Base-by-base conservation (phyloP, 805 yeast genomes). In the Metschnikowia sp. region DNA sequence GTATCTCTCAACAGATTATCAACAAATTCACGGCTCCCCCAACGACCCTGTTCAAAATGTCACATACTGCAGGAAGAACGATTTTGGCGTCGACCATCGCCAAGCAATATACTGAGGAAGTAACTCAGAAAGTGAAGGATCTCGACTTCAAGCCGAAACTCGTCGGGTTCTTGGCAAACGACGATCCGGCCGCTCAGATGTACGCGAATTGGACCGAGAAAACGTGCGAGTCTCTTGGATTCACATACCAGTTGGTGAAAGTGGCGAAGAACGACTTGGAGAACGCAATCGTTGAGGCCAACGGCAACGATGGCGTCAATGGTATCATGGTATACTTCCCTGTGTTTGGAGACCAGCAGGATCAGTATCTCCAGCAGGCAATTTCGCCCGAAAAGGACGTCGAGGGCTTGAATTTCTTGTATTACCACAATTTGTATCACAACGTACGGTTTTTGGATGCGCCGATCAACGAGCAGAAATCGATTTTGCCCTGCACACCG, bases 301-400 rank as follows among this genome's bases (percentile, higher is more conserved):
- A 94, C 64, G 72, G 74, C 29, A 92, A 91, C 60, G 80, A 77
- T 46, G 56, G 64, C 0, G 88, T 92, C 35, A 84, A 90, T 62
- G 99, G 98, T 22, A 94, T 94, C 55, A 90, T 94, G 87, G 92
- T 94, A 12, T 94, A 94, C 66, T 94, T 92, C 78, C 99, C 99
- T 0, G 98, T 94, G 2, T 94, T 88, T 68, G 97, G 96, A 3
- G 88, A 88, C 62, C 81, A 88, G 49, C 98, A 94, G 69, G 99
- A 94, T 67, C 96, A 88, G 68, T 94, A 94, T 65, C 69, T 94
- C 48, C 98, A 94, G 70, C 98, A 94, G 69, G 86, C 90, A 51
- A 91, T 94, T 15, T 74, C 90, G n/a, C 74, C 84, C 35, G 92
- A 88, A 51, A 94, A 94, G 65, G 99, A 94, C 60, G 98, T 94